Conservation (phyloP, 2,329 filamentous ascomycete species). For the Coleophoma eucalyptorum region DNA sequence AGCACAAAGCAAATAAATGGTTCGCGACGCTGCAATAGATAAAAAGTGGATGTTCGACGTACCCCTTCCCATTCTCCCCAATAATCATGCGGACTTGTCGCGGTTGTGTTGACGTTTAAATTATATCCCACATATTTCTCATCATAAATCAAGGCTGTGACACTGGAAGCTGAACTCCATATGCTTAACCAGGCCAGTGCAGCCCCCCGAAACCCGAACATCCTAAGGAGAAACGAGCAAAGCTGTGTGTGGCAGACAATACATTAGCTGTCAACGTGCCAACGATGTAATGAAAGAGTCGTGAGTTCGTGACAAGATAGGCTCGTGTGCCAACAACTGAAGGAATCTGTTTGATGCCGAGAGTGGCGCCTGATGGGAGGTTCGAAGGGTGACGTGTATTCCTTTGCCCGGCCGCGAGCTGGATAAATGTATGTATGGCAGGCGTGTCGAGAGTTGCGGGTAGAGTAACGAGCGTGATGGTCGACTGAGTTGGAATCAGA, state of each 20-base stretch:
- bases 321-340: neutral
- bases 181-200: neutral
- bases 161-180: neutral
- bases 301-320: neutral
- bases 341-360: neutral
- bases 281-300: neutral
- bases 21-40: neutral
- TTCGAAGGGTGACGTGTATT: neutral
- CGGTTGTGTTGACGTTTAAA: conserved; percentile 47
- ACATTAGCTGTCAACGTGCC: neutral
- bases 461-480: neutral
- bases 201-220: neutral
- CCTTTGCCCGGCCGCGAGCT: neutral
- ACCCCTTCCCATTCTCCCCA: conserved; percentile 43
- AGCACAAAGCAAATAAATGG: neutral
- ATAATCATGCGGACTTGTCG: conserved; percentile 37
- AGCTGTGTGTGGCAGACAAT: neutral
- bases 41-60: neutral
- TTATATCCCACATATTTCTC: conserved; percentile 43
- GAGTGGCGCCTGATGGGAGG: neutral
- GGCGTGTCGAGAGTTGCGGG: neutral
- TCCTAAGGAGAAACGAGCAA: neutral
- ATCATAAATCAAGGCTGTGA: conserved; percentile 3
- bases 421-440: neutral
- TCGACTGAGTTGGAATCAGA: neutral